Evolutionary conservation across 768 basidiomycete species (phyloP).

Genomic region (Boletus sp.): DNA sequence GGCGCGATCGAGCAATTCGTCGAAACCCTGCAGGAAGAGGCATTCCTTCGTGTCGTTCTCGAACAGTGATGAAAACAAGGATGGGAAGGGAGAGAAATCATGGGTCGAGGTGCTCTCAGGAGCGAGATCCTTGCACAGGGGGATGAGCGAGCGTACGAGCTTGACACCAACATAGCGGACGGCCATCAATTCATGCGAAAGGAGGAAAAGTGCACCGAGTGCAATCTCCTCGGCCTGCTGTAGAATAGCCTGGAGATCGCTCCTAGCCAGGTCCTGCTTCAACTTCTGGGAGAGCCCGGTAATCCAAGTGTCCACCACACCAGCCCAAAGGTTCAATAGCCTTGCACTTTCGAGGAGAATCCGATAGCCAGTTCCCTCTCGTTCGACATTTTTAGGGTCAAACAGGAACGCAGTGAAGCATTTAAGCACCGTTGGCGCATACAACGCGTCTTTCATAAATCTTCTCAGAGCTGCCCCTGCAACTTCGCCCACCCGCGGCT

Average conservation of each 20-base stretch:
- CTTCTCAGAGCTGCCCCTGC: conserved; percentile 69
- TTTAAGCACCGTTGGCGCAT: conserved; percentile 57
- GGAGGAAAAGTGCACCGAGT: conserved; percentile 70
- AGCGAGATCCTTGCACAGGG: conserved; percentile 45
- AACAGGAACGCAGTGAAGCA: conserved; percentile 74
- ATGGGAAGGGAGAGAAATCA: conserved; percentile 26
- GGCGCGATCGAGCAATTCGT: conserved; percentile 61
- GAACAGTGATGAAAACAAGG: conserved; percentile 51
- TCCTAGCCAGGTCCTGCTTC: conserved; percentile 36
- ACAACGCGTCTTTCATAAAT: conserved; percentile 59
- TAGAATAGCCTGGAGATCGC: conserved; percentile 42
- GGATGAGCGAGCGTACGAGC: conserved; percentile 57
- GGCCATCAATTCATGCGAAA: conserved; percentile 52
- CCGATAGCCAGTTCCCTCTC: conserved; percentile 61
- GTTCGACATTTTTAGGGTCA: conserved; percentile 58
- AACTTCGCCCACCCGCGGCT: conserved; percentile 68
- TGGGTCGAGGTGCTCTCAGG: conserved; percentile 31
- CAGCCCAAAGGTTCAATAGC: conserved; percentile 71
- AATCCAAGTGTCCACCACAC: conserved; percentile 70
- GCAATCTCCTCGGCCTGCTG: conserved; percentile 61
- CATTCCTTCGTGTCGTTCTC: conserved; percentile 47
- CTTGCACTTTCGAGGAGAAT: conserved; percentile 66
- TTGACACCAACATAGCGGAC: conserved; percentile 63
- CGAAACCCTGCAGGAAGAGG: conserved; percentile 56
- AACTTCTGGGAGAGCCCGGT: conserved; percentile 43